Base-by-base conservation (phyloP, 768 basidiomycete species). In the Clathrus columnatus region DNA sequence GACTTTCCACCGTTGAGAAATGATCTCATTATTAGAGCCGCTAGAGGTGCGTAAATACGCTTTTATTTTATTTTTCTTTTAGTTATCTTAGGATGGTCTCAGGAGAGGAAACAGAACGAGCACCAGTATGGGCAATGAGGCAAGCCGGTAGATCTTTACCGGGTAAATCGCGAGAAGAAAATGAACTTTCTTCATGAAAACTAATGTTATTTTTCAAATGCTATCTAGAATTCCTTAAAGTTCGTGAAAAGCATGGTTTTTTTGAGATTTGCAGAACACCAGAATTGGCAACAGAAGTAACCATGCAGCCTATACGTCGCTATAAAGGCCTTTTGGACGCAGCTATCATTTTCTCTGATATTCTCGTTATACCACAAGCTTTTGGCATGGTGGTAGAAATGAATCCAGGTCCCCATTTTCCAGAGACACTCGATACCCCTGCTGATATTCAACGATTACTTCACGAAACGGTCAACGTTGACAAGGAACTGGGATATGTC, bases 71-170 rank as follows among this genome's bases (percentile, higher is more conserved):
- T 49, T 23, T 45, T 21, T 45, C 18, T 18, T 44, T 27, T 27
- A 43, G 36, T 32, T 21, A 36, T 36, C 14, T n/a, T 11, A 4
- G 10, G n/a, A 5, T 36, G n/a, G n/a, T n/a, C n/a, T n/a, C 61
- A 85, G 90, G 90, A 26, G 86, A 95, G 69, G 74, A 77, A 67
- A 93, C 90, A 0, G 90, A 92, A 64, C 82, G 88, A 54, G 91
- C 93, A 6, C 93, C 94, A n/a, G 91, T 93, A 55, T 97, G 94
- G 94, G 87, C 95, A 49, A 97, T 97, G 94, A 82, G 94, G 30
- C 94, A 97, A 68, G 94, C 94, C 21, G 94, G 94, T 48, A 82
- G 94, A 51, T 94, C 95, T 72, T 81, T 97, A 46, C 94, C 94
- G 70, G 94, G 89, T 88, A 63, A 65, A 70, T 67, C 57, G 47